Evolutionary conservation across 2,329 filamentous ascomycete genomes (phyloP), one percentile per base, ranked within the genome.

Genomic region (Colletotrichum salicis): DNA sequence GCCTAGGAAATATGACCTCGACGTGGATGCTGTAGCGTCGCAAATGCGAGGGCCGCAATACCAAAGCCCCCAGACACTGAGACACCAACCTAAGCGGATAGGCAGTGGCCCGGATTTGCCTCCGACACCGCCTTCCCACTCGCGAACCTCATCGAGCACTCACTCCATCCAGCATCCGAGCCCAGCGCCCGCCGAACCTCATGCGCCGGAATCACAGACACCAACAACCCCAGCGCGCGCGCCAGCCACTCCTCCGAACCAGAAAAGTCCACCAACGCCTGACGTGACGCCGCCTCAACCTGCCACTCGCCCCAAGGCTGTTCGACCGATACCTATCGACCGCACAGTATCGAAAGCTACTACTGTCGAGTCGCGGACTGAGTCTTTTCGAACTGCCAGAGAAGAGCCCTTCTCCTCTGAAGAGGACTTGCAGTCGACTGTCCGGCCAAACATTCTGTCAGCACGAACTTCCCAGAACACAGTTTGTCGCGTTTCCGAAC

Each of bases 341-440:
- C 86, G 87, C 41, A 80, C 83, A 51, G 80, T 81, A 27, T 88
- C 87, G 37, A 88, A 88, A 73, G 81, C 85, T 11, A 91, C 86
- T 11, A 89, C 86, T 7, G 86, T 85, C 1, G 91, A 89, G 64
- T 90, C 88, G n/a, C 87, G 87, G 51, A 87, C 90, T 27, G 91
- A 92, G 64, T 94, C 93, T 1, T 95, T 94, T 77, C 90, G 84
- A 75, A 95, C 93, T 2, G 93, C 93, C 5, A 86, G 84, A 51
- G 93, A 95, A 80, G 87, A 88, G 56, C 87, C 88, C 1, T 86
- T 86, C 22, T 89, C 89, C 1, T 92, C 91, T 24, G 89, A 90
- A 35, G 91, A 92, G 64, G 86, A 88, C 68, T 80, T 79, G 52
- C 83, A 77, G 67, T 81, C 83, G 15, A 84, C 85, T 4, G 74